Conservation (phyloP, 805 yeast species). For the Pichia eremophila region DNA sequence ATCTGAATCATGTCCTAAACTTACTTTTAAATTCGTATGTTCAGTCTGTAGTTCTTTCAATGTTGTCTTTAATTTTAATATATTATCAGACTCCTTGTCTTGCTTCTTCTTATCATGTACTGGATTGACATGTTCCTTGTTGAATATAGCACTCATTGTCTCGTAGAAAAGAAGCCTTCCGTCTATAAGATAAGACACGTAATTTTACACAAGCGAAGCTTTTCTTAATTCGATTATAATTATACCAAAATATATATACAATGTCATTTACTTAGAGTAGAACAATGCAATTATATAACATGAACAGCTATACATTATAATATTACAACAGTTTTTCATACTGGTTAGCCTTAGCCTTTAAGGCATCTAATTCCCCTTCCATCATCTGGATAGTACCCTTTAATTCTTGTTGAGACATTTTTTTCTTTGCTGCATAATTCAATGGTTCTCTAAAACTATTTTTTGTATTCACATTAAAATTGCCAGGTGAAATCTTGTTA, state of each 20-base stretch:
- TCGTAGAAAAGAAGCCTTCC: too few species aligned
- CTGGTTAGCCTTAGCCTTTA: slow-evolving; percentile 12
- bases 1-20: not conserved
- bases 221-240: too few species aligned
- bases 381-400: slow-evolving; percentile 38
- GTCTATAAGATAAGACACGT: too few species aligned
- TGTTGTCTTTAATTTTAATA: not conserved
- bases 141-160: too few species aligned
- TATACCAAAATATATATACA: too few species aligned
- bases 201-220: too few species aligned
- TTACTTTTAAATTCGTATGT: not conserved
- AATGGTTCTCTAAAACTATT: not conserved
- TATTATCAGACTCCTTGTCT: not conserved
- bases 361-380: slow-evolving; percentile 31
- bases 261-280: too few species aligned
- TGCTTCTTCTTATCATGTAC: not conserved
- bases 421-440: not conserved
- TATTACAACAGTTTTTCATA: not conserved
- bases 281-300: too few species aligned
- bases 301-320: too few species aligned
- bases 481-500: not conserved
- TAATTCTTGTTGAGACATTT: slow-evolving; percentile 33
- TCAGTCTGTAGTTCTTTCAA: not conserved
- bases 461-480: not conserved
- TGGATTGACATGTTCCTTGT: too few species aligned